Percentiles rank a stretch among this genome's conserved stretches.
These are phyloP conservation scores for Closterium sp. DNA, from an alignment of 139 green algal species.

Conservation along the genomic window DNA sequence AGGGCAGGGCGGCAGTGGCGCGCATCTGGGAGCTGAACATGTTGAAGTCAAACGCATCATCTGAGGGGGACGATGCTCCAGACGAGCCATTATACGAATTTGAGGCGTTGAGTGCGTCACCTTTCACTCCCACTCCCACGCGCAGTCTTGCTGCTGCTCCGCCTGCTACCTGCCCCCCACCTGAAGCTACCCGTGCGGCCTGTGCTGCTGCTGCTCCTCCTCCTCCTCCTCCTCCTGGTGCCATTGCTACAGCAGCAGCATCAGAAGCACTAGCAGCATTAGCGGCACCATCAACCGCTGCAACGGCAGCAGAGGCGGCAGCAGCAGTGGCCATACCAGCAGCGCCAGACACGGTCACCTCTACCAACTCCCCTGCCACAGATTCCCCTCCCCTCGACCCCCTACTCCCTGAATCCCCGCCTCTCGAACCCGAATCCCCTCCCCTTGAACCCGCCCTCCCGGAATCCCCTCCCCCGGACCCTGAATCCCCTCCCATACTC, in stretches of 20 bases:
- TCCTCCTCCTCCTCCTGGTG: too few species aligned
- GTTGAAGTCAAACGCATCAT: not conserved
- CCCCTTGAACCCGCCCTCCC: not conserved
- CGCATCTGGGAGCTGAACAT: not conserved
- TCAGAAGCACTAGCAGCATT: not conserved
- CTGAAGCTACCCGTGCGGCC: too few species aligned
- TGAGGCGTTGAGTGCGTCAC: too few species aligned
- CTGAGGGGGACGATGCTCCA: not conserved
- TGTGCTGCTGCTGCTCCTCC: too few species aligned
- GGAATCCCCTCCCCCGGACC: not conserved
- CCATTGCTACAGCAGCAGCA: not conserved
- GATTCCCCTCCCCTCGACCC: constrained; percentile 1
- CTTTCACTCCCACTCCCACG: not conserved
- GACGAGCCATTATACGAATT: not conserved
- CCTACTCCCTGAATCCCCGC: constrained; percentile 6
- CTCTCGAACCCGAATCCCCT: not conserved
- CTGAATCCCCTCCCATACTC: not conserved
- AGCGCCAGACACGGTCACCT: not conserved
- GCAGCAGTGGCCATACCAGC: not conserved
- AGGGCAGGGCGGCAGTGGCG: not conserved
- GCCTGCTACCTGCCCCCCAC: too few species aligned
- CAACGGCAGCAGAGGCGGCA: not conserved
- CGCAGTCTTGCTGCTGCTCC: not conserved
- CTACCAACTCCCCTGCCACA: constrained; percentile 1
- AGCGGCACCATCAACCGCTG: not conserved